Evolutionary conservation across 2,329 filamentous ascomycete genomes (phyloP).

Genomic region (Aspergillus pseudonomiae): DNA sequence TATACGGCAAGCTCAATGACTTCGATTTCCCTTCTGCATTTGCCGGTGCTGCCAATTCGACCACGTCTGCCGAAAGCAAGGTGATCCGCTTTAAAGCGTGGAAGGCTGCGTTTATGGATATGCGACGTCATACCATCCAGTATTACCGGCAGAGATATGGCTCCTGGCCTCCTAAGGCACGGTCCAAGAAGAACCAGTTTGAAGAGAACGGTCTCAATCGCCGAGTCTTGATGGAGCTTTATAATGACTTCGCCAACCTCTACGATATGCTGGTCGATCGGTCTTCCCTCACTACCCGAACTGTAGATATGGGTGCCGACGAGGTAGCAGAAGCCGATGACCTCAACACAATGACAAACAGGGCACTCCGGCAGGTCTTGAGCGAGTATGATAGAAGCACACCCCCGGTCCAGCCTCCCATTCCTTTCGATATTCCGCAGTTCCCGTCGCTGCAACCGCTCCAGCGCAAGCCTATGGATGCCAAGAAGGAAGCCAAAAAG

Average conservation of each 20-base stretch:
- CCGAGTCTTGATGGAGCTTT: conserved; percentile 77
- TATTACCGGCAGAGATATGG: conserved; percentile 71
- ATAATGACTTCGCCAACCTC: conserved; percentile 80
- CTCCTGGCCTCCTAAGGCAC: conserved; percentile 89
- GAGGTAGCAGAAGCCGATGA: conserved; percentile 54
- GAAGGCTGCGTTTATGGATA: conserved; percentile 73
- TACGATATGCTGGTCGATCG: conserved; percentile 90
- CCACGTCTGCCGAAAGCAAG: conserved; percentile 74
- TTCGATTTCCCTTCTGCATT: conserved; percentile 94
- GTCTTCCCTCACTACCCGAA: conserved; percentile 74
- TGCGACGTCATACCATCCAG: conserved; percentile 71
- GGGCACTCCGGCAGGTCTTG: conserved; percentile 76
- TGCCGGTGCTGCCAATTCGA: conserved; percentile 83
- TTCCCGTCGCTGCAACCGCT: conserved; percentile 71
- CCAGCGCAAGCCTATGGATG: conserved; percentile 64
- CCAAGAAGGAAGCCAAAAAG: conserved; percentile 75
- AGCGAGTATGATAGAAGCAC: conserved; percentile 87
- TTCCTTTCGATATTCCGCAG: conserved; percentile 85
- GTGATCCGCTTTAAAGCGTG: conserved; percentile 81
- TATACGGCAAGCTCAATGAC: conserved; percentile 74
- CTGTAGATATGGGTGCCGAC: conserved; percentile 65
- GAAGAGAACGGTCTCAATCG: conserved; percentile 85
- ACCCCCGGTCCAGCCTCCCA: conserved; percentile 84
- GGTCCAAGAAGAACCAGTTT: conserved; percentile 87
- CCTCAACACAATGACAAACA: conserved; percentile 61